Conservation (phyloP, 2,329 filamentous ascomycete genomes). For the Talaromyces sp. region DNA sequence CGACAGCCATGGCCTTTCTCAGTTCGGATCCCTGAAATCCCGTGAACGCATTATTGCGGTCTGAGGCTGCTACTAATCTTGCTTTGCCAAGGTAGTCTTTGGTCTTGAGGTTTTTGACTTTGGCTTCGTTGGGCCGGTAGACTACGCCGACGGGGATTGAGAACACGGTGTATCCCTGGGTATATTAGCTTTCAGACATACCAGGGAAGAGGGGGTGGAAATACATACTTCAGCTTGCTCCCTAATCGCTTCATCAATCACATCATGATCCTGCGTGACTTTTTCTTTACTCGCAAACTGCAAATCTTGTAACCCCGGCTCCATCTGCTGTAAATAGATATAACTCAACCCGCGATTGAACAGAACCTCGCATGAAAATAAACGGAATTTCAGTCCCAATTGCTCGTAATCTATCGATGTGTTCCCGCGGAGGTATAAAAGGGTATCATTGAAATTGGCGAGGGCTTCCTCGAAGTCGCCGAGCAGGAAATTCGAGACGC, state of each 20-base stretch:
- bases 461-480: slow-evolving; percentile 96
- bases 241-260: slow-evolving; percentile 93
- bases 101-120: slow-evolving; percentile 95
- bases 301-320: slow-evolving; percentile 85
- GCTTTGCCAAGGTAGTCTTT: slow-evolving; percentile 98
- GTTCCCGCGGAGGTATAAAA: slow-evolving; percentile 91
- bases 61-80: slow-evolving; percentile 82
- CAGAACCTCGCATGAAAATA: slow-evolving; percentile 94
- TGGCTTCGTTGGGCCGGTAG: slow-evolving; percentile 92
- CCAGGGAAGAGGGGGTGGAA: background rate
- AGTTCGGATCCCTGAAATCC: slow-evolving; percentile 77
- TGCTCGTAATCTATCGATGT: slow-evolving; percentile 98
- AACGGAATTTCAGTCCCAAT: slow-evolving; percentile 86
- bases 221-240: slow-evolving; percentile 79
- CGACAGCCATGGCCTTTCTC: slow-evolving; percentile 42
- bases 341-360: slow-evolving; percentile 98
- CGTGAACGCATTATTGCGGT: slow-evolving; percentile 73
- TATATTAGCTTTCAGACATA: background rate
- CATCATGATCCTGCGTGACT: slow-evolving; percentile 90
- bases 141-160: slow-evolving; percentile 94
- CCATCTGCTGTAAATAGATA: slow-evolving; percentile 90
- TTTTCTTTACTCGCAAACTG: slow-evolving; percentile 91
- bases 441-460: slow-evolving; percentile 97
- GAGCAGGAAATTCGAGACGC: slow-evolving; percentile 94
- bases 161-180: slow-evolving; percentile 92